Conservation (phyloP, 108 stramenopile genomes). For the Cyclotella atomus region DNA sequence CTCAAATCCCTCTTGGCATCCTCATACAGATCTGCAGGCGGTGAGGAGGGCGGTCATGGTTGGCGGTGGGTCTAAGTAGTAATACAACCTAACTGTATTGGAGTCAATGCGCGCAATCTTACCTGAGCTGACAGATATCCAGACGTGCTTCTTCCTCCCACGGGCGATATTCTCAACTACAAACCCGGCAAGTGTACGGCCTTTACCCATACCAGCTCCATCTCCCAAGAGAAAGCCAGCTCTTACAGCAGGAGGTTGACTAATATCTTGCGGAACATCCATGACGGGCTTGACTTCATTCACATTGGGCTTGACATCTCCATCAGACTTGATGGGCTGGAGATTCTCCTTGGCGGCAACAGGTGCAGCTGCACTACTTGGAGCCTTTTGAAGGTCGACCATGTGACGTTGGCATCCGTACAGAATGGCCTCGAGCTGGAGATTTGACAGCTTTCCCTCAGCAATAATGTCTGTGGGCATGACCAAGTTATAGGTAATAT, state of each 20-base stretch:
- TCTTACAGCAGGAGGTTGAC: conserved; percentile 40
- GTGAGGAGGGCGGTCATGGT: too few relatives aligned
- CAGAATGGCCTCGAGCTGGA: conserved; percentile 53
- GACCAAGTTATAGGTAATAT: conserved; percentile 33
- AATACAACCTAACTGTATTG: too few relatives aligned
- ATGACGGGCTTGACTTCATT: not conserved
- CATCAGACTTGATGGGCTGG: not conserved
- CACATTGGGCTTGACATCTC: not conserved
- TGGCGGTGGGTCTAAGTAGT: too few relatives aligned
- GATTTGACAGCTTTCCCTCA: conserved; percentile 45
- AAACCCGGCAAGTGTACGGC: conserved; percentile 61
- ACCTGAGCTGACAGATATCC: conserved; percentile 55
- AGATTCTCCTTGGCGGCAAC: not conserved
- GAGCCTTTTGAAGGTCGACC: conserved; percentile 21
- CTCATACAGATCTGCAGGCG: conserved; percentile 52
- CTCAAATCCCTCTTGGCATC: conserved; percentile 60
- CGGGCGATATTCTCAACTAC: conserved; percentile 55
- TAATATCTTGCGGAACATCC: conserved; percentile 1
- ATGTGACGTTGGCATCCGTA: conserved; percentile 47
- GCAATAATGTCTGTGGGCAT: conserved; percentile 41
- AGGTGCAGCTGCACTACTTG: not conserved
- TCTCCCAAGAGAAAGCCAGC: conserved; percentile 84
- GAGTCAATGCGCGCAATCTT: too few relatives aligned
- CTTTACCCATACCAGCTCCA: conserved; percentile 83
- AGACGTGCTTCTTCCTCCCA: conserved; percentile 54